Conservation (phyloP, 1,284 basidiomycete genomes). For the Neotropicomus parvogracilis region DNA sequence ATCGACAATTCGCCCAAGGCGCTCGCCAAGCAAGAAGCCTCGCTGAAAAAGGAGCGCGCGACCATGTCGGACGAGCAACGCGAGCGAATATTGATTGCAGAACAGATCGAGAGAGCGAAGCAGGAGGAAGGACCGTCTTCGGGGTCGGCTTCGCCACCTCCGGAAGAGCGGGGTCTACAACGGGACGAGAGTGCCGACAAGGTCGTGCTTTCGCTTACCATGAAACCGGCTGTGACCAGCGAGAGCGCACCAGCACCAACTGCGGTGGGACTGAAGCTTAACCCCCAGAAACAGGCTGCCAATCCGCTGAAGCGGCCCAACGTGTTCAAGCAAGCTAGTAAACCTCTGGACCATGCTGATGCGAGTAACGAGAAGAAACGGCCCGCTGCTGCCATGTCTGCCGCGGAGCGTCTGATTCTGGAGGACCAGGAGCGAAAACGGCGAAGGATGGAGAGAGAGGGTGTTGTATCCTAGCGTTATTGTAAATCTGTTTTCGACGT, state of each 20-base stretch:
- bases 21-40: conserved; percentile 84
- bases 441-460: conserved; percentile 62
- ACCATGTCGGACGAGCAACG: conserved; percentile 94
- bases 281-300: conserved; percentile 43
- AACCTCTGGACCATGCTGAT: conserved; percentile 31
- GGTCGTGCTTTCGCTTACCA: conserved; percentile 65
- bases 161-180: conserved; percentile 61
- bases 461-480: conserved; percentile 21
- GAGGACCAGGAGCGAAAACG: conserved; percentile 86
- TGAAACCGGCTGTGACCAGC: conserved; percentile 44
- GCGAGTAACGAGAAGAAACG: conserved; percentile 49
- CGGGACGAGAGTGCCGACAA: conserved; percentile 72
- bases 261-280: conserved; percentile 52
- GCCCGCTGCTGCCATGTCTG: conserved; percentile 59
- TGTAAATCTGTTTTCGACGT: conserved; percentile 1
- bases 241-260: conserved; percentile 26
- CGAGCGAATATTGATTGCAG: conserved; percentile 83
- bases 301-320: conserved; percentile 70
- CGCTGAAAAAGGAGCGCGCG: conserved; percentile 87
- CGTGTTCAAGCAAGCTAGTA: conserved; percentile 58
- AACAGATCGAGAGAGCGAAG: conserved; percentile 89
- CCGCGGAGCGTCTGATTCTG: conserved; percentile 79
- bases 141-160: conserved; percentile 38
- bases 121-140: conserved; percentile 41
- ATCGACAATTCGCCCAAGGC: conserved; percentile 95